These are phyloP conservation scores for Alloteropsis semialata DNA, from an alignment of 176 grass and related monocot genomes.

Conservation along the genomic window DNA sequence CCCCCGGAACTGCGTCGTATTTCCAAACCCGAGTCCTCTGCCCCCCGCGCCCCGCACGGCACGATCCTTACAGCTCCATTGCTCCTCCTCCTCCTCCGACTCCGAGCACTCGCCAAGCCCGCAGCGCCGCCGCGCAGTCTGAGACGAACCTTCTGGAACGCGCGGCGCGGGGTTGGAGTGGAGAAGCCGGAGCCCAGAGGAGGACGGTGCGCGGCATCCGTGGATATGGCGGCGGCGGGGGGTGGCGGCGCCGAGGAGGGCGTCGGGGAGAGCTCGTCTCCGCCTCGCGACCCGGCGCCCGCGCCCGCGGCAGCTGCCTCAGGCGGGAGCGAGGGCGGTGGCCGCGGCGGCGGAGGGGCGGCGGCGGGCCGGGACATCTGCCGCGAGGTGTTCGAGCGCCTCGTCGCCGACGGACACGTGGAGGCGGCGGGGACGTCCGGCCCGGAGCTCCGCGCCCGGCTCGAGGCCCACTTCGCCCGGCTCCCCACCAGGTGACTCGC, in stretches of 20 bases:
- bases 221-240: not conserved
- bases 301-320: not conserved
- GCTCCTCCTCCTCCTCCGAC: not conserved
- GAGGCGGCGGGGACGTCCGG: conserved; percentile 29
- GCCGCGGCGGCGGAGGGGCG: not conserved
- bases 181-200: conserved; percentile 20
- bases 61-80: not conserved
- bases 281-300: conserved; percentile 27
- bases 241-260: conserved; percentile 57
- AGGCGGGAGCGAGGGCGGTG: conserved; percentile 5
- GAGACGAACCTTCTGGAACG: not conserved
- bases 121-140: not conserved
- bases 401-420: conserved; percentile 53
- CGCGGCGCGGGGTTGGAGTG: not conserved
- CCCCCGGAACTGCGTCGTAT: conserved; percentile 23
- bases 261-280: conserved; percentile 68
- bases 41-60: not conserved
- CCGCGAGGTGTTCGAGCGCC: conserved; percentile 56
- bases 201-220: not conserved
- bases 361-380: conserved; percentile 13
- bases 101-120: not conserved
- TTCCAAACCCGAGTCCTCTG: conserved; percentile 1
- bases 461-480: conserved; percentile 50
- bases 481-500: conserved; percentile 51
- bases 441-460: conserved; percentile 41